Percentiles rank a stretch among this genome's conserved stretches.
Evolutionary conservation across 371 early-diverging fungal genomes (phyloP).

Genomic region (Umbelopsis sp.): DNA sequence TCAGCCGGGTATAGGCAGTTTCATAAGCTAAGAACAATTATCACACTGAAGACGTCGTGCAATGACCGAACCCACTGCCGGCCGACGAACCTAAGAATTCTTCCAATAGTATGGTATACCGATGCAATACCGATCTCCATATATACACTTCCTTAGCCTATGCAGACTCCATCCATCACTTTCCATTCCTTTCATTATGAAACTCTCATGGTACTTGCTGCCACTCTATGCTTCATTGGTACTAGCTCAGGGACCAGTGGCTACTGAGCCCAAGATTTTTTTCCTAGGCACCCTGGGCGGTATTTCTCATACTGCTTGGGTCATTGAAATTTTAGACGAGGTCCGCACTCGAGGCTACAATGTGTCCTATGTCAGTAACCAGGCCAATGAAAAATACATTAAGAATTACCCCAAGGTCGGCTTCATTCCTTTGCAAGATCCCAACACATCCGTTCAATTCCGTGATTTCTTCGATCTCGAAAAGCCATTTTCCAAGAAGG

Average conservation of each 20-base stretch:
- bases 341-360: neutral
- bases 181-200: slow-evolving; percentile 13
- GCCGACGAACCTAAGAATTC: too few species aligned
- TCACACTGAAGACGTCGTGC: too few species aligned
- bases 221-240: neutral
- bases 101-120: too few species aligned
- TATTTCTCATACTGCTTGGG: slow-evolving; percentile 9
- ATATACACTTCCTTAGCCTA: too few species aligned
- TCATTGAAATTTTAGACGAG: neutral
- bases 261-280: neutral
- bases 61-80: too few species aligned
- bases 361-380: neutral
- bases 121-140: too few species aligned
- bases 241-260: neutral
- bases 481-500: neutral
- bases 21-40: too few species aligned
- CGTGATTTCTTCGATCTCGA: neutral
- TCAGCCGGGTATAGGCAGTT: too few species aligned
- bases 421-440: neutral
- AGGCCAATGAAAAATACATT: slow-evolving; percentile 2
- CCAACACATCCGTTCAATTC: neutral
- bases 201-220: neutral
- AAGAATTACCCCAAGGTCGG: neutral
- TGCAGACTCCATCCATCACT: neutral
- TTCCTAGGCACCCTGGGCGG: neutral